Base-by-base conservation (phyloP, 306 rosid genomes). In the Dryas alaskensis region DNA sequence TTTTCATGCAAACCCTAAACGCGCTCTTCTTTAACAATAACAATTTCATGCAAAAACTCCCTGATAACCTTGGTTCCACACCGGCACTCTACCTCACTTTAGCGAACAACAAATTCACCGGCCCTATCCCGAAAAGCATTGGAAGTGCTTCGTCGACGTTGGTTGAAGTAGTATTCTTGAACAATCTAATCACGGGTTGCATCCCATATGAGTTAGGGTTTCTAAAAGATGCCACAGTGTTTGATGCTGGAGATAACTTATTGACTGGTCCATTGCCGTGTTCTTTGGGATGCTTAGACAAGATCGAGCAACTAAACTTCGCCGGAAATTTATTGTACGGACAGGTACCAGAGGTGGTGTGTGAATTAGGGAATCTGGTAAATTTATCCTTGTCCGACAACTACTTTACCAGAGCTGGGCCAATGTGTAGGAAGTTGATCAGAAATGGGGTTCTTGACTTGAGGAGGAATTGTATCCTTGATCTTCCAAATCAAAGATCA, bases 101-200 rank as follows among this genome's bases (percentile, higher is more conserved):
- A 57, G 89, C 89, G 48, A 85, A 82, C 83, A 85, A 85, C 75
- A 80, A 37, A 51, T 74, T 85, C 81, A 61, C 79, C 4, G 89
- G 89, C 3, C 77, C 84, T 17, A 85, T 85, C 69, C 89, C 86
- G 1, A 61, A 51, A 52, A 82, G 86, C 78, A 82, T 85, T 7
- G 83, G 89, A 31, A 64, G 47, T 17, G 81, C 83, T 17, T 57
- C 79, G 6, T 51, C 69, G 4, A 79, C 76, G 3, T 75, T 85
- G n/a, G 46, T 51, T 2, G 89, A 85, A 75, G 80, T 68, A 4
- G 58, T 82, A 50, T 52, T 85, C 46, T 39, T 82, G 44, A 80
- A 80, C 75, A 85, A 85, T n/a, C 14, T 14, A 51, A 48, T 85
- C 8, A 76, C 79, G 9, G 89, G 89, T 31, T 85, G 86, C 71